phyloP scores from a whole-genome alignment of 2,329 filamentous ascomycete species.

The Cytospora piceae region DNA sequence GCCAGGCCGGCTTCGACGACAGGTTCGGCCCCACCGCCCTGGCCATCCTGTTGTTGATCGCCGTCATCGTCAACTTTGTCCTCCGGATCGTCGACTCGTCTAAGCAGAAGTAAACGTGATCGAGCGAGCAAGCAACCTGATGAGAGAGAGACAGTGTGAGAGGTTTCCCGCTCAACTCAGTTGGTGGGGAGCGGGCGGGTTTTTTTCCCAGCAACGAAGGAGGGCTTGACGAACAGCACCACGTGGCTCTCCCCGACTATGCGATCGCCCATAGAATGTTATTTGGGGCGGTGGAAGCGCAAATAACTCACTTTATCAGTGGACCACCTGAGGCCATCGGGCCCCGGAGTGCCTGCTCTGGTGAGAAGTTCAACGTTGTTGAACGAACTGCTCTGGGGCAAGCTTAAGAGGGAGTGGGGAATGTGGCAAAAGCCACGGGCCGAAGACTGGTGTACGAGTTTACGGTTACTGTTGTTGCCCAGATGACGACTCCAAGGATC shows the following conservation, averaged over 20 bases:
- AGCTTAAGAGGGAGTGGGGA: not conserved
- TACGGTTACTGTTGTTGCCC: not conserved
- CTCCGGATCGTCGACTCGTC: conserved; percentile 65
- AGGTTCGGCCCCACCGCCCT: conserved; percentile 90
- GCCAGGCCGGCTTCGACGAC: conserved; percentile 96
- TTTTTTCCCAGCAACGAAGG: not conserved
- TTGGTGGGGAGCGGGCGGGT: not conserved
- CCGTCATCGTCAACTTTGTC: conserved; percentile 96
- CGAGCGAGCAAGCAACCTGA: too few relatives aligned
- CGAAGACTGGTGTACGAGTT: not conserved
- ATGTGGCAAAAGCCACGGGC: not conserved
- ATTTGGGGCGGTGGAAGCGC: not conserved
- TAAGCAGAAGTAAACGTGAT: conserved; percentile 35
- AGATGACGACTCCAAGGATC: not conserved
- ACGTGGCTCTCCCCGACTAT: not conserved
- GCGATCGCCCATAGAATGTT: not conserved
- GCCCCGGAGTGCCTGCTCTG: not conserved
- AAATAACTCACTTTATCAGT: not conserved
- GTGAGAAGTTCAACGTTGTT: not conserved
- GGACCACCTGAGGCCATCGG: not conserved
- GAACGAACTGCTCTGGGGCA: not conserved
- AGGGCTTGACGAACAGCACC: not conserved
- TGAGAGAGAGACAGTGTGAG: too few relatives aligned
- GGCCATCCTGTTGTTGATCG: conserved; percentile 81
- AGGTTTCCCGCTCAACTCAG: too few relatives aligned